Evolutionary conservation across 2,329 filamentous ascomycete genomes (phyloP), one percentile per base, ranked within the genome.

Genomic region (Pseudogymnoascus sp.): DNA sequence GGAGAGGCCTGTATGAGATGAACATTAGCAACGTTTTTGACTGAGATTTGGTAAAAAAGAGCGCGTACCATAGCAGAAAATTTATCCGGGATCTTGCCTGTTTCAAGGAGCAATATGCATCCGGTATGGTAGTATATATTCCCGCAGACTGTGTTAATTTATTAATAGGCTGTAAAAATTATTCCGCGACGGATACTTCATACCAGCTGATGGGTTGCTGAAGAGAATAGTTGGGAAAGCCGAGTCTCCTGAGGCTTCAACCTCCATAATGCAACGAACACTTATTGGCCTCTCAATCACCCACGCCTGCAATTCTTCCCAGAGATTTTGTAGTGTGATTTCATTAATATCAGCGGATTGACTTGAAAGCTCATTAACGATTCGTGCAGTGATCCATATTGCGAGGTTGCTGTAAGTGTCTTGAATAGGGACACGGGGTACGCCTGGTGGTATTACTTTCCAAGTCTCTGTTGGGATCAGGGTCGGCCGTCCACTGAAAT

Each of bases 191-290:
- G 27, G 8, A 31, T 31, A 52, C 27, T 31, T 60, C 37, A 13
- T 60, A 60, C 59, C 27, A 27, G 59, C 59, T 27, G 59, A 55
- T 21, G 59, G 27, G 25, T 55, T 60, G 59, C 59, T 45, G 27
- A 60, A 60, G 29, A 60, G 59, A 27, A 61, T 61, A 15, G 40
- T 61, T 37, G 60, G 60, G 21, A 61, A 61, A n/a, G 8, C 10
- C 31, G 40, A 59, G 52, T 61, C 60, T 61, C 60, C 45, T 25
- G 31, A 58, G 9, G 45, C 48, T 39, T 61, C 60, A 21, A 61
- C 8, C 27, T 61, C 60, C 60, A 61, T 35, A 15, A 59, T 33
- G 45, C 60, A 58, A 36, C 45, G 60, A 33, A 61, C 60, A 58
- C 29, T 21, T 35, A 21, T 18, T 21, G 60, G 60, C 15, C 60